Evolutionary conservation across 805 yeast species (phyloP), one percentile per base, ranked within the genome.

Genomic region (Wickerhamiella nectarea): DNA sequence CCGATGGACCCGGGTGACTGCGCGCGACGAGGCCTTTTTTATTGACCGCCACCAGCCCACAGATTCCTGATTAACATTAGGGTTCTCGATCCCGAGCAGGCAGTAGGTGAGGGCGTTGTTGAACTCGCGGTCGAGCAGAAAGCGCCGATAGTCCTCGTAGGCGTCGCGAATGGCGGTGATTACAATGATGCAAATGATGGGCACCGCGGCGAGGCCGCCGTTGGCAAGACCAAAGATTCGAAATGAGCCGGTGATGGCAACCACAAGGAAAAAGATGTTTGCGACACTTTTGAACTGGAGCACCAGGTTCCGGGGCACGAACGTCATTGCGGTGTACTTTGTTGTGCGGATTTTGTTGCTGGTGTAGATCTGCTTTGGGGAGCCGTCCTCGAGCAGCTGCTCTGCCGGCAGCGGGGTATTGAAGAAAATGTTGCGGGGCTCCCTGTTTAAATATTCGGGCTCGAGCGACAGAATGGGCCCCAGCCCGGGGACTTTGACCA

Each of bases 271-370:
- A 66, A 85, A 91, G 40, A 85, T 65, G 62, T 91, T 91, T 40
- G 98, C 98, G 50, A 87, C 74, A 60, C 89, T 89, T 48, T 74
- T 76, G 62, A 87, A 87, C 64, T 91, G 98, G 50, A 72, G 71
- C 36, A 64, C 61, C 41, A 89, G 60, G 61, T 89, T 89, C 60
- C 89, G 89, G 2, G 97, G 97, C 20, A 89, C 52, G 56, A 89
- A 89, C 11, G 87, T 67, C 43, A 91, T 56, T 6, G 98, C 95
- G 2, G 97, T 91, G 63, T 91, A 91, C 65, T 86, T 89, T 2
- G 98, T 85, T 0, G 98, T 87, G 66, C 97, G 78, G 54, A 91
- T 85, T 62, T 91, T 89, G 66, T 89, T 91, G 56, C 96, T 73
- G 4, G 93, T 78, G 57, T 80, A 89, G n/a, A 62, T 57, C 2